A percentile compares a stretch with the other conserved stretches of the same genome.
Conservation (phyloP, 768 basidiomycete species). For the Omphalotus guepiniiformis region DNA sequence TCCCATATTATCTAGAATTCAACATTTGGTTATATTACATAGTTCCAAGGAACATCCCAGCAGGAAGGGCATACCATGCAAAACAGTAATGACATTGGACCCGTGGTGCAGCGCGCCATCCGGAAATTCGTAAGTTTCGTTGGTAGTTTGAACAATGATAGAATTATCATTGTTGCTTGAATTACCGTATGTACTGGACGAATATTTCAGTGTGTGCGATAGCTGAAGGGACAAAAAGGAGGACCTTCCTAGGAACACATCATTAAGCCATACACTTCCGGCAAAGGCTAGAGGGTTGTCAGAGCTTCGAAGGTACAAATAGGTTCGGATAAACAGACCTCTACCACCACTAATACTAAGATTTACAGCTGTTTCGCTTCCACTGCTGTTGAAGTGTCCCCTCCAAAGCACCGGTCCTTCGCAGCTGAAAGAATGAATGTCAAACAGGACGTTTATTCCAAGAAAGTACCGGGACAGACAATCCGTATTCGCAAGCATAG, state of each 20-base stretch:
- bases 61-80: slow-evolving; percentile 48
- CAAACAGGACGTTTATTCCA: too few relatives aligned
- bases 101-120: slow-evolving; percentile 43
- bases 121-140: slow-evolving; percentile 63
- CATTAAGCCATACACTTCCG: slow-evolving; percentile 79
- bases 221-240: slow-evolving; percentile 25
- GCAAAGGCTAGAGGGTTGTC: slow-evolving; percentile 54
- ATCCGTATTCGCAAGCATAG: slow-evolving; percentile 85
- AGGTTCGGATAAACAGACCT: slow-evolving; percentile 35
- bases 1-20: slow-evolving; percentile 70
- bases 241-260: slow-evolving; percentile 64
- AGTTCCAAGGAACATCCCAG: neutral
- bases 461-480: slow-evolving; percentile 47
- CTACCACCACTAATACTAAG: slow-evolving; percentile 78
- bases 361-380: slow-evolving; percentile 58
- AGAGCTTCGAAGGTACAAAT: neutral
- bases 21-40: slow-evolving; percentile 2
- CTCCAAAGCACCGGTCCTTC: slow-evolving; percentile 81
- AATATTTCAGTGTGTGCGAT: slow-evolving; percentile 1
- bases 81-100: slow-evolving; percentile 75
- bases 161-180: slow-evolving; percentile 63
- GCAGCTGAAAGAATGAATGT: slow-evolving; percentile 47
- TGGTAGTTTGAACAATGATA: slow-evolving; percentile 59
- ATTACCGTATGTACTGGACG: too few relatives aligned
- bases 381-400: slow-evolving; percentile 68